Base-by-base conservation (phyloP, 345 rosid genomes). In the Trapa bicornis region DNA sequence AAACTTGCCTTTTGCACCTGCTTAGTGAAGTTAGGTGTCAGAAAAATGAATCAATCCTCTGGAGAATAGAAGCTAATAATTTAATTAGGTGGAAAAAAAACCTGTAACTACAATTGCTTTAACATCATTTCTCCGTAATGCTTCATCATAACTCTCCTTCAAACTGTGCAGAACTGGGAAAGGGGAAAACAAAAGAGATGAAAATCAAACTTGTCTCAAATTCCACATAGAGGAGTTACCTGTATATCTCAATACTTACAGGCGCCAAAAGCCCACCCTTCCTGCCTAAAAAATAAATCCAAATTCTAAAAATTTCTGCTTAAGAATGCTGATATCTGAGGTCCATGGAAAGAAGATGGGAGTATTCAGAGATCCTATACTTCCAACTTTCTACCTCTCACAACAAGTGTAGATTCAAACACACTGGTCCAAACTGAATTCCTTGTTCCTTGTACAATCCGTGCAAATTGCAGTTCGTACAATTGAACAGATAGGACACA, bases 31-130 rank as follows among this genome's bases (percentile, higher is more conserved):
- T 65, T 67, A 37, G 68, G 12, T 8, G 72, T 71, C 73, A 65
- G 69, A 54, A n/a, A 60, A 64, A 13, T 17, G 35, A 50, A 8
- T 52, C 14, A 35, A 61, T 61, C 47, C 57, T 67, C 35, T 14
- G 6, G 16, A 37, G 12, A 5, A n/a, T 53, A 22, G 29, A 11
- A 22, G 11, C 3, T 57, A 29, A 56, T 16, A 68, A 16, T 33
- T n/a, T 3, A 41, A 0, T 33, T 15, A 50, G 22, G 56, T 22
- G 29, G 56, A 61, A 53, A 33, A 60, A 65, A 33, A 47, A 86
- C 97, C 99, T 5, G 96, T 84, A 62, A 95, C 68, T 64, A 95
- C 97, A 76, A 95, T 87, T 42, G 99, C 99, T 80, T 87, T 91
- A 63, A 95, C 97, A 83, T 95, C 96, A 72, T 85, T 79, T 81